A percentile compares a stretch with the other conserved stretches of the same genome.
Evolutionary conservation across 108 stramenopile species (phyloP).

Genomic region (Conticribra guillardii): DNA sequence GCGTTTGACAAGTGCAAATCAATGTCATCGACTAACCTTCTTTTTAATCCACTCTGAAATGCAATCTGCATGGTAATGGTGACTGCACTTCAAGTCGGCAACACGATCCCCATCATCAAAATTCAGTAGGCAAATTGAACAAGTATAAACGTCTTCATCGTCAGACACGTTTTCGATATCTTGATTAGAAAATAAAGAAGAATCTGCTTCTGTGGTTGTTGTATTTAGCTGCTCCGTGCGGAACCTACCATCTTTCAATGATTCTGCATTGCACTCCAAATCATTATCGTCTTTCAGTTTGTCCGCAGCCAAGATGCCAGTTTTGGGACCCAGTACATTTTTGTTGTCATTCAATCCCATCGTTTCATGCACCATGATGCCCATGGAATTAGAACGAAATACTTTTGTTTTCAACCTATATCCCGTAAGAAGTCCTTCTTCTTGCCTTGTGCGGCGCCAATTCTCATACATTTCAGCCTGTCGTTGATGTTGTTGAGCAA

Average conservation of each 20-base stretch:
- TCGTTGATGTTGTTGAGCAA: not conserved
- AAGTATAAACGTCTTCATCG: not conserved
- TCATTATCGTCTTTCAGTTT: no score
- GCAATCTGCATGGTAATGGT: constrained; percentile 15
- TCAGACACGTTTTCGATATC: not conserved
- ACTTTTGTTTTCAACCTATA: constrained; percentile 21
- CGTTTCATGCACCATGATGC: not conserved
- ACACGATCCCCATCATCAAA: constrained; percentile 15
- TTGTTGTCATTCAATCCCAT: not conserved
- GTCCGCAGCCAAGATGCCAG: no score
- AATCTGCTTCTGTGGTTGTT: not conserved
- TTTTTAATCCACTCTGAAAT: constrained; percentile 21
- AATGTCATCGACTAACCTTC: constrained; percentile 12
- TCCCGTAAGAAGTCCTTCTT: constrained; percentile 11
- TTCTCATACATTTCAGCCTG: not conserved
- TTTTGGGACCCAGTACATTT: no score
- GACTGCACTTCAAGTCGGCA: constrained; percentile 17
- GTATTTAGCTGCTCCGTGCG: not conserved
- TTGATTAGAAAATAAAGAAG: no score
- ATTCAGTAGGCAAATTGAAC: constrained; percentile 20
- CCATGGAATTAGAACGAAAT: not conserved
- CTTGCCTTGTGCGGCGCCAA: constrained; percentile 1
- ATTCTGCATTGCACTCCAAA: no score
- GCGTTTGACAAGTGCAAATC: no score
- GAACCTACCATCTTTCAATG: no score